Percentiles rank a stretch among this genome's conserved stretches.
Conservation (phyloP, 345 rosid species). For the Heritiera fomes region DNA sequence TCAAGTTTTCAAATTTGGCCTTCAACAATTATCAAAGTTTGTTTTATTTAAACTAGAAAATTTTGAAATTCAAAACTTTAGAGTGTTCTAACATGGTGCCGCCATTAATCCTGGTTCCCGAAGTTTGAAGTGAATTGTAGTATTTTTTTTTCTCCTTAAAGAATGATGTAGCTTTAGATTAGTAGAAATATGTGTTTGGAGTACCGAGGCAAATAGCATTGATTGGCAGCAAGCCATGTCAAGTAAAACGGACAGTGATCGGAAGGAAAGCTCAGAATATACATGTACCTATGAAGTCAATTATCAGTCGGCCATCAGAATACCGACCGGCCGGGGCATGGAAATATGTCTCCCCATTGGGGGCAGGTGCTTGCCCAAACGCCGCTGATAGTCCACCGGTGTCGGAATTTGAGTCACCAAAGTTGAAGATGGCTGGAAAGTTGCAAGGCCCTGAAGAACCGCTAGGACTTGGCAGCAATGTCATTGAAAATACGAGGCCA, state of each 20-base stretch:
- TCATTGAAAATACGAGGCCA: neutral
- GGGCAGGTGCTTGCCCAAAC: conserved; percentile 74
- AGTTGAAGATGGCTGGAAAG: conserved; percentile 72
- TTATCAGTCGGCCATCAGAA: conserved; percentile 13
- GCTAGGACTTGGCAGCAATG: conserved; percentile 22
- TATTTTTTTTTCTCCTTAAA: too few relatives aligned
- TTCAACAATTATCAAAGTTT: neutral
- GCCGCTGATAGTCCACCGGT: conserved; percentile 84
- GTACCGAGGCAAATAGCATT: neutral
- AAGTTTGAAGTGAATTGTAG: neutral
- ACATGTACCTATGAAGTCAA: conserved; percentile 9
- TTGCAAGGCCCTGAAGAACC: conserved; percentile 35
- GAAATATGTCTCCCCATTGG: conserved; percentile 68
- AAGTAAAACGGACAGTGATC: neutral
- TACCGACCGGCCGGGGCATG: neutral
- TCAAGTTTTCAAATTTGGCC: neutral
- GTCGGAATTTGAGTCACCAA: conserved; percentile 49
- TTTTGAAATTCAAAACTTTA: neutral
- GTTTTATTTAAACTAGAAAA: neutral
- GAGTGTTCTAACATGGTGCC: neutral
- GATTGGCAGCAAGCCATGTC: neutral
- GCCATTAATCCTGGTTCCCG: too few relatives aligned
- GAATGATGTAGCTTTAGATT: too few relatives aligned
- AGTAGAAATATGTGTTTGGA: too few relatives aligned
- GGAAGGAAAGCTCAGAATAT: neutral